Percentiles rank a stretch among this genome's conserved stretches.
Evolutionary conservation across 352 stramenopile species (phyloP).

Genomic region (Pythium graminicola): DNA sequence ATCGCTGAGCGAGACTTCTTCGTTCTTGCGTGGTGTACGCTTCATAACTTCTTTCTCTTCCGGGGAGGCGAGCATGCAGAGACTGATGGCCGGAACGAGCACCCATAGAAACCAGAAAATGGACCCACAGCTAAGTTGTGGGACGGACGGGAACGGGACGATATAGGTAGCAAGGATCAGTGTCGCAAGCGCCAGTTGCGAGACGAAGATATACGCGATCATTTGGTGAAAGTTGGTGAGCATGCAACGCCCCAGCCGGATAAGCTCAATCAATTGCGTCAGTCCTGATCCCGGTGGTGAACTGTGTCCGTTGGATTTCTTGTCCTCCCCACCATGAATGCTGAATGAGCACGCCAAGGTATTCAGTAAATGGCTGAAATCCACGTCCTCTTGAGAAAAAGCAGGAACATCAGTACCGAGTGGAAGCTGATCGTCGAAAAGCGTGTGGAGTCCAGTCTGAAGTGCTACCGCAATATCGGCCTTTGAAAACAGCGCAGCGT

Average conservation of each 20-base stretch:
- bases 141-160: conserved; percentile 68
- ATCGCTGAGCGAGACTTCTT: conserved; percentile 51
- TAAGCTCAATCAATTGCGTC: conserved; percentile 71
- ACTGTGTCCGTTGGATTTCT: conserved; percentile 7
- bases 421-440: conserved; percentile 66
- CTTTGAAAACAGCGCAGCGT: conserved; percentile 70
- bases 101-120: conserved; percentile 84
- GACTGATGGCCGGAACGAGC: conserved; percentile 63
- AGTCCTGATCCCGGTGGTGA: conserved; percentile 27
- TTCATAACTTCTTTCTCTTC: conserved; percentile 77
- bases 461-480: conserved; percentile 66
- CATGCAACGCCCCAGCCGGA: conserved; percentile 66
- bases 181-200: conserved; percentile 72
- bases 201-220: conserved; percentile 81
- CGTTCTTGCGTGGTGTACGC: conserved; percentile 80
- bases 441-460: conserved; percentile 52
- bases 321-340: conserved; percentile 41
- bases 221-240: conserved; percentile 84
- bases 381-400: conserved; percentile 64
- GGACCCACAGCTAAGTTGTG: conserved; percentile 63
- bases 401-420: conserved; percentile 49
- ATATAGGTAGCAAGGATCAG: conserved; percentile 61
- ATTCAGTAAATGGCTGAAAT: conserved; percentile 82
- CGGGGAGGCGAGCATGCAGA: conserved; percentile 70
- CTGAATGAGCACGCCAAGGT: conserved; percentile 72